Conservation (phyloP, 768 basidiomycete species). For the Daedaleopsis sinensis region DNA sequence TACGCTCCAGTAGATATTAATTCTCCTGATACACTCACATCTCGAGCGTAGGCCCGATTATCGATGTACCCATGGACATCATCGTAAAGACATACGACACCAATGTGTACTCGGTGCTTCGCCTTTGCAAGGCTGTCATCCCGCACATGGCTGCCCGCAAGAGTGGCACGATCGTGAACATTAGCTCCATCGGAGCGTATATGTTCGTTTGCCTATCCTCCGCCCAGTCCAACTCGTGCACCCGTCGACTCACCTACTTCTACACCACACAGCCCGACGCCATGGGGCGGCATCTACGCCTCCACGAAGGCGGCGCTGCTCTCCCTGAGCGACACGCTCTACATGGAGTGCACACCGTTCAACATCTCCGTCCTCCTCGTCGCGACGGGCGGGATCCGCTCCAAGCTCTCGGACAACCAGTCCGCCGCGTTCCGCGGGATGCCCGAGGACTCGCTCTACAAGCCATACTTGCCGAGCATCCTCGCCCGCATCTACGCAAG, state of each 20-base stretch:
- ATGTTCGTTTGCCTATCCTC: conserved; percentile 44
- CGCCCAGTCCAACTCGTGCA: too few species aligned
- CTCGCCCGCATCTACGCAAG: conserved; percentile 55
- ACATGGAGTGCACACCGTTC: conserved; percentile 77
- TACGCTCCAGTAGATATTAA: conserved; percentile 25
- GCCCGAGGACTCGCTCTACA: conserved; percentile 58
- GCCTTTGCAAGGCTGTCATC: conserved; percentile 62
- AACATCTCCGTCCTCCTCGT: conserved; percentile 72
- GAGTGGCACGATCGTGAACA: conserved; percentile 71
- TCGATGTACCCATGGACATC: conserved; percentile 60
- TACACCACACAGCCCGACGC: conserved; percentile 51
- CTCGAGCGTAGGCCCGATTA: conserved; percentile 51
- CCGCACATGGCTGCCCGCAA: conserved; percentile 73
- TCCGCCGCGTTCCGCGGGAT: conserved; percentile 41
- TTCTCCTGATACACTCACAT: not conserved
- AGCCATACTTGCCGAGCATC: conserved; percentile 53
- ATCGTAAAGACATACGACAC: conserved; percentile 63
- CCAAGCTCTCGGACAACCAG: conserved; percentile 65
- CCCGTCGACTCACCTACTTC: too few species aligned
- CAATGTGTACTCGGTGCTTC: conserved; percentile 68
- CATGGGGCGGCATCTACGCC: conserved; percentile 69
- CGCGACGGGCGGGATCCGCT: conserved; percentile 65
- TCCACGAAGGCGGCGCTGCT: conserved; percentile 64
- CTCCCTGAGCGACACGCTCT: conserved; percentile 62
- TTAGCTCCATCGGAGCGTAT: conserved; percentile 69